Conservation (phyloP, 306 rosid species). For the Trifolium fragiferum region DNA sequence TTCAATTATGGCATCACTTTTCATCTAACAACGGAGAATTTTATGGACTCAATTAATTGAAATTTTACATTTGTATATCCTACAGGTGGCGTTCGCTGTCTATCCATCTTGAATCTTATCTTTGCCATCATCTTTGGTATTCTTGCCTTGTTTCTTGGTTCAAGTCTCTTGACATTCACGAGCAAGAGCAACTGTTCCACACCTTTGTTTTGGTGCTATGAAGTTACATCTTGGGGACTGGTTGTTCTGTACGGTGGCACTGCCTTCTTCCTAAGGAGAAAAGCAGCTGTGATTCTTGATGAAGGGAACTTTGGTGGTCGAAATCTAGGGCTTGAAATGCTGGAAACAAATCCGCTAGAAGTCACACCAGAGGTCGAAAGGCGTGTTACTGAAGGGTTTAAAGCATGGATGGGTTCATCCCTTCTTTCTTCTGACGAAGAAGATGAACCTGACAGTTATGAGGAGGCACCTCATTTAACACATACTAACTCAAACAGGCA, state of each 20-base stretch:
- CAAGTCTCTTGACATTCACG: slow-evolving; percentile 84
- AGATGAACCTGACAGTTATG: slow-evolving; percentile 74
- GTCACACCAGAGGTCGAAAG: slow-evolving; percentile 92
- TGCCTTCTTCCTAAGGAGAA: slow-evolving; percentile 80
- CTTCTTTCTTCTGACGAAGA: slow-evolving; percentile 94
- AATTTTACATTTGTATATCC: slow-evolving; percentile 39
- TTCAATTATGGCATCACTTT: slow-evolving; percentile 22
- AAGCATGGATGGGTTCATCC: slow-evolving; percentile 97
- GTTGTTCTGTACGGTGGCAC: slow-evolving; percentile 83
- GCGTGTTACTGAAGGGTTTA: slow-evolving; percentile 85
- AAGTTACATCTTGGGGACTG: slow-evolving; percentile 79
- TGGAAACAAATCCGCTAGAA: slow-evolving; percentile 74
- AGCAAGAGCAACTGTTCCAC: slow-evolving; percentile 83
- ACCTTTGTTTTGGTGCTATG: slow-evolving; percentile 97
- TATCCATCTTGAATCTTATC: slow-evolving; percentile 76
- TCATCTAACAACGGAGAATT: neutral
- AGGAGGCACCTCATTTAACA: slow-evolving; percentile 52
- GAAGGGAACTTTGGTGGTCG: slow-evolving; percentile 67
- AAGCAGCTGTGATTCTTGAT: slow-evolving; percentile 74
- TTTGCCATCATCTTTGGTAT: slow-evolving; percentile 83
- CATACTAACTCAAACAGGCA: slow-evolving; percentile 56
- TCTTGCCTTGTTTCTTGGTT: slow-evolving; percentile 92
- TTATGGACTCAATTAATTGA: slow-evolving; percentile 9
- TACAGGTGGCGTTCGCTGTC: slow-evolving; percentile 94
- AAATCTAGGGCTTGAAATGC: slow-evolving; percentile 89